phyloP scores from a whole-genome alignment of 2,329 filamentous ascomycete species.

The Fusarium sp. region DNA sequence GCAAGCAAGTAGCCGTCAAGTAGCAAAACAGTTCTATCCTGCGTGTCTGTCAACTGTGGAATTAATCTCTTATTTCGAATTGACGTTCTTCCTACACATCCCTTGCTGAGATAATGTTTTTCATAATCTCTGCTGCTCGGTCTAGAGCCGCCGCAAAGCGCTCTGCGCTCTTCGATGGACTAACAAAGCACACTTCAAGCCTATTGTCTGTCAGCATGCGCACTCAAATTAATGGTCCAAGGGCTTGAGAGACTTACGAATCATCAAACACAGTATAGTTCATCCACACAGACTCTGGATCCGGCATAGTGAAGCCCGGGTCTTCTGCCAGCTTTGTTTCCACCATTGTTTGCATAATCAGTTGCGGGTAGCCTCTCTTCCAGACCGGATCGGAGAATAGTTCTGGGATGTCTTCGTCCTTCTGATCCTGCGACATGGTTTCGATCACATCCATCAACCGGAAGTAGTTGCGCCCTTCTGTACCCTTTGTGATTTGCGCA shows the following conservation, averaged over 20 bases:
- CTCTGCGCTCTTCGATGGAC: not conserved
- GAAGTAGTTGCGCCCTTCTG: slow-evolving; percentile 5
- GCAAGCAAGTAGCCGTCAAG: too few species aligned
- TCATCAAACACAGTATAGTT: slow-evolving; percentile 7
- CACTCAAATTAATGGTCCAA: too few species aligned
- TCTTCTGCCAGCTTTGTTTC: slow-evolving; percentile 12
- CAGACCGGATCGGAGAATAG: slow-evolving; percentile 9
- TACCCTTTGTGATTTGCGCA: slow-evolving; percentile 13
- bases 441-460: slow-evolving; percentile 17
- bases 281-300: slow-evolving; percentile 18
- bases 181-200: slow-evolving; percentile 10
- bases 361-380: slow-evolving; percentile 5
- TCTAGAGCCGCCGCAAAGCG: slow-evolving; percentile 2
- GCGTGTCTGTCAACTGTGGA: too few species aligned
- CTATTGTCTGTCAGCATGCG: not conserved
- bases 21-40: too few species aligned
- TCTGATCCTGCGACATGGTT: slow-evolving; percentile 14
- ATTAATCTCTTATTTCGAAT: too few species aligned
- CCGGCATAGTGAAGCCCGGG: slow-evolving; percentile 12
- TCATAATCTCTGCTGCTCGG: slow-evolving; percentile 7
- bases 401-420: not conserved
- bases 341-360: slow-evolving; percentile 22
- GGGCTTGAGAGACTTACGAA: not conserved
- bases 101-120: not conserved
- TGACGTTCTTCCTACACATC: not conserved